Evolutionary conservation across 495 filamentous ascomycete species (phyloP), one percentile per base, ranked within the genome.

Genomic region (Talaromyces stipitatus): DNA sequence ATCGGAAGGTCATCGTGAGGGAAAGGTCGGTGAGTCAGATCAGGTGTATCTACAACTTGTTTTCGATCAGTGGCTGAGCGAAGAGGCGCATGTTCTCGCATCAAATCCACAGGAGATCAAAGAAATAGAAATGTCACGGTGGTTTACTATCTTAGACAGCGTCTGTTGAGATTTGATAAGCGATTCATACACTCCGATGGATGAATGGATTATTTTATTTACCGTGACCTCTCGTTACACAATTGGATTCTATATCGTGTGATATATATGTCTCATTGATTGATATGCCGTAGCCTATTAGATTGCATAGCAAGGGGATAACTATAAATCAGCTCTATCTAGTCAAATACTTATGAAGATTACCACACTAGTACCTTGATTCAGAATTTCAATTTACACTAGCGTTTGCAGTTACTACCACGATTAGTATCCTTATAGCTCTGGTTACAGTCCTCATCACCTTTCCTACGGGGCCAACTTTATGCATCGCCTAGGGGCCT

Each of bases 1-100:
- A 47, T 47, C 18, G 12, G 45, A 47, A 47, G 20, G 14, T 36
- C 32, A 36, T 36, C 12, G 14, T 36, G 12, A 36, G 14, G 14
- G 32, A 36, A 36, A 36, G 12, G 12, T n/a, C 27, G 4, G 18
- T 30, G 27, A 51, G 16, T 51, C 48, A 27, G 48, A 51, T 16
- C n/a, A 14, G 26, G 16, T n/a, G 27, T 10, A 51, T 18, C 26
- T 51, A 51, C 48, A 51, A 29, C 23, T 28, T 32, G 48, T 51
- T n/a, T 51, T 51, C 16, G 48, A 51, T 29, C 22, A 20, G n/a
- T 51, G 48, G 48, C 27, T 51, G 27, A 51, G 48, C 8, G 48
- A 10, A 51, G 26, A 51, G 32, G 32, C 12, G 32, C 32, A 36
- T 36, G 14, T 36, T 36, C 12, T 16, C 12, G 32, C 32, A 36